These are phyloP conservation scores for Terfezia claveryi DNA, from an alignment of 495 filamentous ascomycete species.

Conservation along the genomic window DNA sequence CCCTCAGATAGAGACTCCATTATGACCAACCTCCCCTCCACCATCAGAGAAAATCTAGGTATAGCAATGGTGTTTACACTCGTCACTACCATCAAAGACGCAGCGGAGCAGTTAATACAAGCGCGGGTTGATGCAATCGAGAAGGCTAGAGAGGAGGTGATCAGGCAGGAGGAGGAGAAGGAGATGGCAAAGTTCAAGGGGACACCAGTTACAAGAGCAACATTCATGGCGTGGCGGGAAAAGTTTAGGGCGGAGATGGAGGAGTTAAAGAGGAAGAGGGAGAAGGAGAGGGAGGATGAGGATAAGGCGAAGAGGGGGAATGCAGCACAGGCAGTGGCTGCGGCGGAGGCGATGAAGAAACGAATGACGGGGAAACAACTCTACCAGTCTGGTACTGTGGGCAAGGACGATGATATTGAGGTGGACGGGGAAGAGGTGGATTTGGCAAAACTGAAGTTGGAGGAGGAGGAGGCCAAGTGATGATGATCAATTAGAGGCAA, in stretches of 20 bases:
- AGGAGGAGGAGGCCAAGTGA: conserved; percentile 4
- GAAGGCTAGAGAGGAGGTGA: conserved; percentile 40
- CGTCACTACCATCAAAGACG: conserved; percentile 65
- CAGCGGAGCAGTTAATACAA: conserved; percentile 53
- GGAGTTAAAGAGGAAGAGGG: conserved; percentile 18
- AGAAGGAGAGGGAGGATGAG: conserved; percentile 13
- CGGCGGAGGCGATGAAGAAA: conserved; percentile 21
- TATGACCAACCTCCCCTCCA: conserved; percentile 41
- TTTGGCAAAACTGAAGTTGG: conserved; percentile 14
- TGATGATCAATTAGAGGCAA: not conserved
- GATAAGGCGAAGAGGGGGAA: conserved; percentile 8
- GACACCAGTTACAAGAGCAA: conserved; percentile 62
- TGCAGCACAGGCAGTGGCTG: conserved; percentile 2
- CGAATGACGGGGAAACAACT: conserved; percentile 11
- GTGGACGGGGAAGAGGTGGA: conserved; percentile 12
- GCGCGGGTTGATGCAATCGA: conserved; percentile 41
- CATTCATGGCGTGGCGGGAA: conserved; percentile 62
- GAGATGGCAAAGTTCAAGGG: conserved; percentile 94
- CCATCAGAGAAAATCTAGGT: conserved; percentile 72
- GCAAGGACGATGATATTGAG: conserved; percentile 10
- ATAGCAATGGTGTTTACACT: conserved; percentile 98
- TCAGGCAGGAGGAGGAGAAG: conserved; percentile 55
- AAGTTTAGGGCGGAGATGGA: conserved; percentile 60
- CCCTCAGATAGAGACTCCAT: conserved; percentile 49
- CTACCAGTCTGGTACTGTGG: conserved; percentile 5